These are phyloP conservation scores for Penicillium dipodomyicola DNA, from an alignment of 495 filamentous ascomycete species.

Conservation along the genomic window DNA sequence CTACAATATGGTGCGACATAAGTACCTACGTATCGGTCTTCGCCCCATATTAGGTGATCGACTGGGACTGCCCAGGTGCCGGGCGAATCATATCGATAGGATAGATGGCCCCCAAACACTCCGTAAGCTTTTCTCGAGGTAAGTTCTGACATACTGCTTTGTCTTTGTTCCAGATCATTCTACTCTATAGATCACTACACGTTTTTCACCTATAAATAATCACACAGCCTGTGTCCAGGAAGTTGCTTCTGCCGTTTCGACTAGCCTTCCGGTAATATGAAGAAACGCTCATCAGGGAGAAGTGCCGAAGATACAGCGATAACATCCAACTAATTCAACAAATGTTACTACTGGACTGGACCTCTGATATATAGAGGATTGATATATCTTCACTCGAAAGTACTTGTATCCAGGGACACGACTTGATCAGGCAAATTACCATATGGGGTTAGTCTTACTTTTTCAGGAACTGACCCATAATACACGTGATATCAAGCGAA, in stretches of 20 bases:
- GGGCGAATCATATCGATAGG: background rate
- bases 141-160: background rate
- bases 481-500: slow-evolving; percentile 8
- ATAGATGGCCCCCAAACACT: background rate
- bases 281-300: background rate
- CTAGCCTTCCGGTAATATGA: background rate
- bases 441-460: background rate
- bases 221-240: background rate
- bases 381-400: background rate
- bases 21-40: background rate
- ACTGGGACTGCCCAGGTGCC: background rate
- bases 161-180: background rate
- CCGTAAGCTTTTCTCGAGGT: background rate
- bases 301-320: background rate
- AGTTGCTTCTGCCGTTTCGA: background rate
- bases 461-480: background rate
- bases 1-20: background rate
- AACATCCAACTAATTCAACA: background rate
- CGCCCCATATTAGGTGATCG: background rate
- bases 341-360: background rate
- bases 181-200: background rate
- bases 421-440: background rate
- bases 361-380: no score
- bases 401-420: background rate
- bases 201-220: background rate